Conservation (phyloP, 2,329 filamentous ascomycete genomes). For the Colletotrichum trifolii region DNA sequence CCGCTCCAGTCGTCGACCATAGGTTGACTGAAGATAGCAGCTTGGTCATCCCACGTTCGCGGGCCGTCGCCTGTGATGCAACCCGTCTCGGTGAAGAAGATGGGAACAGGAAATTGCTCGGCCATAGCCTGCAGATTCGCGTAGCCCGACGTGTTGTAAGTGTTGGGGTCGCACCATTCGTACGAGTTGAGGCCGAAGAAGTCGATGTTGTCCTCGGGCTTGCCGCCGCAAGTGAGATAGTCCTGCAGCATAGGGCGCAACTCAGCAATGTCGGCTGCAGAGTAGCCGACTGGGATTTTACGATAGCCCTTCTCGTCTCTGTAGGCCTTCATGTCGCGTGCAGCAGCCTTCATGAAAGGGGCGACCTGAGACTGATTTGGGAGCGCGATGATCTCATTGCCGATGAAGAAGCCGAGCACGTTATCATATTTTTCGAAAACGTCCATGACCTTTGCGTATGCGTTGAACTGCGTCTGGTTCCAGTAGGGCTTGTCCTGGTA, state of each 20-base stretch:
- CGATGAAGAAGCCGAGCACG: constrained; percentile 84
- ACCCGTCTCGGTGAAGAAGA: constrained; percentile 91
- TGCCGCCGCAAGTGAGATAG: constrained; percentile 82
- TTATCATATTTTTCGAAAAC: constrained; percentile 83
- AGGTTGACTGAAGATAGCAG: constrained; percentile 77
- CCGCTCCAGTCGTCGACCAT: constrained; percentile 81
- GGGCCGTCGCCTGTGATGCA: constrained; percentile 73
- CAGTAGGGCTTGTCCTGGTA: constrained; percentile 70
- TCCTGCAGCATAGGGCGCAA: constrained; percentile 71
- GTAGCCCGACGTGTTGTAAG: constrained; percentile 76
- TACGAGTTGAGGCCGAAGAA: constrained; percentile 91
- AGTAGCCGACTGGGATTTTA: constrained; percentile 86
- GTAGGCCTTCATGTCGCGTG: constrained; percentile 85
- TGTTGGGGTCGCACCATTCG: constrained; percentile 76
- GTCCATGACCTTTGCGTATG: constrained; percentile 79
- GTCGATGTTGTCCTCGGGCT: constrained; percentile 77
- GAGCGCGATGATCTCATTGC: constrained; percentile 84
- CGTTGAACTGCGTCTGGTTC: constrained; percentile 77
- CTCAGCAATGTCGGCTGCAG: constrained; percentile 83
- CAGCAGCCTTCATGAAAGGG: constrained; percentile 85
- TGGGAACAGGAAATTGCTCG: constrained; percentile 79
- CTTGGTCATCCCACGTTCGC: constrained; percentile 76
- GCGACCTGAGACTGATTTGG: constrained; percentile 71
- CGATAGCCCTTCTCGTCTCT: constrained; percentile 80
- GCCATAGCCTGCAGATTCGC: constrained; percentile 73